These are phyloP conservation scores for Leccinum disarticulatum DNA, from an alignment of 768 basidiomycete species.

Conservation along the genomic window DNA sequence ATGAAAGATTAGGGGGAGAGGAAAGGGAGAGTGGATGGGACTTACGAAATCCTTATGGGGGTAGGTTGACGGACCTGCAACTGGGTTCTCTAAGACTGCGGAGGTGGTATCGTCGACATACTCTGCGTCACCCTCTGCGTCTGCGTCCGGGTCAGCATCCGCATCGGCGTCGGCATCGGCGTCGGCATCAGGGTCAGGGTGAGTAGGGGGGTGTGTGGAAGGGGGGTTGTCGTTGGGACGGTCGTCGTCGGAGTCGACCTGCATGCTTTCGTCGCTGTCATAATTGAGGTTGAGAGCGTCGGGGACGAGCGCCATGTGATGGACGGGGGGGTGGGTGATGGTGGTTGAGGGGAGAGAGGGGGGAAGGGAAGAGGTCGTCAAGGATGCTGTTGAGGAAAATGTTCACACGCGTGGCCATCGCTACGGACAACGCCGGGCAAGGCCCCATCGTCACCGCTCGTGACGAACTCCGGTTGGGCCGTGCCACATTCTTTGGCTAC, in stretches of 20 bases:
- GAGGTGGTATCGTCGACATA: slow-evolving; percentile 39
- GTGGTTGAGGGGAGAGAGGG: slow-evolving; percentile 38
- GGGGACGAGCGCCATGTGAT: slow-evolving; percentile 36
- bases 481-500: slow-evolving; percentile 34
- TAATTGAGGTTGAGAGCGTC: slow-evolving; percentile 56
- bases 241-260: slow-evolving; percentile 63
- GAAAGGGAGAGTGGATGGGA: slow-evolving; percentile 18
- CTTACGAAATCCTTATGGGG: slow-evolving; percentile 63
- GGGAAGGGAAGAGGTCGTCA: slow-evolving; percentile 38
- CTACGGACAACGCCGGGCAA: slow-evolving; percentile 44
- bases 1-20: not conserved
- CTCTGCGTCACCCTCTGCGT: slow-evolving; percentile 44
- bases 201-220: slow-evolving; percentile 15
- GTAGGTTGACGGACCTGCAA: slow-evolving; percentile 42
- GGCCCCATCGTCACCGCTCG: slow-evolving; percentile 44
- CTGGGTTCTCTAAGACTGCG: slow-evolving; percentile 36
- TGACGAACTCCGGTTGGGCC: slow-evolving; percentile 39
- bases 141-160: slow-evolving; percentile 50
- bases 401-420: slow-evolving; percentile 43
- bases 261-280: slow-evolving; percentile 60
- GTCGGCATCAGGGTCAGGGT: slow-evolving; percentile 34
- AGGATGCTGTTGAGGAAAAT: slow-evolving; percentile 42
- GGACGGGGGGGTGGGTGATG: slow-evolving; percentile 28
- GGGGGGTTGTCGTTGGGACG: slow-evolving; percentile 11
- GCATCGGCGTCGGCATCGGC: slow-evolving; percentile 57